A percentile compares a stretch with the other conserved stretches of the same genome.
phyloP scores from a whole-genome alignment of 257 asterid species.

The Solanum ahanhuiri region DNA sequence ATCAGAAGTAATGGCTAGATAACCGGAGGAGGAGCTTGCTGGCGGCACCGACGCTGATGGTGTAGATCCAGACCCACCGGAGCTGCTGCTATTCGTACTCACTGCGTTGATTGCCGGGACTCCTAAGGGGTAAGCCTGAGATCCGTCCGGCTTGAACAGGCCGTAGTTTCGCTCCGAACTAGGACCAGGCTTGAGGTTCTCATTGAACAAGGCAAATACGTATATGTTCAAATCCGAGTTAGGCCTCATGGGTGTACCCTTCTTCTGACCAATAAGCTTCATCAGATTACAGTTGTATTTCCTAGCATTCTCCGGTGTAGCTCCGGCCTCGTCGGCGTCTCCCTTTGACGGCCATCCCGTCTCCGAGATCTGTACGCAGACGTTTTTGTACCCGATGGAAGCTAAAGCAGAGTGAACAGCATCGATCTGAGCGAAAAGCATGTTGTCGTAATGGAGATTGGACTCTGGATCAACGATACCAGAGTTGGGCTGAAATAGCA shows the following conservation, averaged over 20 bases:
- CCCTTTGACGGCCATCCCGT: slow-evolving; percentile 95
- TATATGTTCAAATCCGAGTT: slow-evolving; percentile 43
- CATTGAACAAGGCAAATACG: slow-evolving; percentile 73
- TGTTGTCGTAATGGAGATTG: slow-evolving; percentile 58
- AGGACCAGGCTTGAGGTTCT: slow-evolving; percentile 88
- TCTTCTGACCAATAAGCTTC: slow-evolving; percentile 43
- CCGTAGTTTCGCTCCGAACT: slow-evolving; percentile 80
- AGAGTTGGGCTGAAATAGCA: slow-evolving; percentile 39
- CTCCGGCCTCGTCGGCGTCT: slow-evolving; percentile 71
- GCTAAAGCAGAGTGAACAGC: slow-evolving; percentile 68
- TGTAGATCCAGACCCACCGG: not conserved
- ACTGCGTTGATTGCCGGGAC: slow-evolving; percentile 17
- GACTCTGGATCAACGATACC: slow-evolving; percentile 38
- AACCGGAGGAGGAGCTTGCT: slow-evolving; percentile 23
- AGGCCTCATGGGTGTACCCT: slow-evolving; percentile 81
- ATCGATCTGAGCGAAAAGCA: slow-evolving; percentile 79
- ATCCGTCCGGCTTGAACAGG: slow-evolving; percentile 71
- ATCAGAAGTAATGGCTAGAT: slow-evolving; percentile 42
- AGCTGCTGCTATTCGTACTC: not conserved
- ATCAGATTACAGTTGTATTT: slow-evolving; percentile 56
- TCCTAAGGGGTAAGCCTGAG: slow-evolving; percentile 58
- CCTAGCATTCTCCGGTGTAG: slow-evolving; percentile 63
- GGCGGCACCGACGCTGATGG: slow-evolving; percentile 14
- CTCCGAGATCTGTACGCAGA: slow-evolving; percentile 75
- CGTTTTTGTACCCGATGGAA: slow-evolving; percentile 52